Percentiles rank a stretch among this genome's conserved stretches.
Conservation (phyloP, 257 asterid genomes). For the Solanum megistacrolobum region DNA sequence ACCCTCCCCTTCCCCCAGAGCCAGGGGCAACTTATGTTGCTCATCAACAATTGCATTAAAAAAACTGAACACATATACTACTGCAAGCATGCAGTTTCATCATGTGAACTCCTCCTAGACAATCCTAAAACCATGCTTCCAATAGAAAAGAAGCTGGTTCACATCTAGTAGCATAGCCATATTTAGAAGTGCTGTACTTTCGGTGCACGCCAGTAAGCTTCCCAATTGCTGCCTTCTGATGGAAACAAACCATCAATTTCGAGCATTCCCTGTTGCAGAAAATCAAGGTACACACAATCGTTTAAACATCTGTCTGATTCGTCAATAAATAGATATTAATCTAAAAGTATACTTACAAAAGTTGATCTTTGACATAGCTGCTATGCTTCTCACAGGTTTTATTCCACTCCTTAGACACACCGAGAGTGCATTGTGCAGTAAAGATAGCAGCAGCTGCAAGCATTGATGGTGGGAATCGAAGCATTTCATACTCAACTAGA, state of each 20-base stretch:
- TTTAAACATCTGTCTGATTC: not conserved
- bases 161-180: slow-evolving; percentile 26
- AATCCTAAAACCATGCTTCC: not conserved
- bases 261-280: slow-evolving; percentile 28
- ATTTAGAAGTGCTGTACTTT: slow-evolving; percentile 29
- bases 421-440: slow-evolving; percentile 60
- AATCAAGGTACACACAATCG: not conserved
- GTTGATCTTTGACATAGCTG: slow-evolving; percentile 44
- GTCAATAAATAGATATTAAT: not conserved
- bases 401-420: slow-evolving; percentile 52
- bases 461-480: slow-evolving; percentile 63
- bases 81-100: not conserved
- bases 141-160: slow-evolving; percentile 20
- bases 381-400: slow-evolving; percentile 55
- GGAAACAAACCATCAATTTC: slow-evolving; percentile 28
- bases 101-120: not conserved
- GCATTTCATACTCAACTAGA: slow-evolving; percentile 78
- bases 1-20: not conserved
- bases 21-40: slow-evolving; percentile 41
- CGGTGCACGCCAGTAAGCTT: slow-evolving; percentile 23
- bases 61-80: not conserved
- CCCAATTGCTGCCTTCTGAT: slow-evolving; percentile 28
- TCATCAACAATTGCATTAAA: not conserved
- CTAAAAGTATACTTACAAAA: slow-evolving; percentile 35
- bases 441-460: slow-evolving; percentile 90